Conservation (phyloP, 192 early-diverging fungal species). For the Gonapodya prolifera region DNA sequence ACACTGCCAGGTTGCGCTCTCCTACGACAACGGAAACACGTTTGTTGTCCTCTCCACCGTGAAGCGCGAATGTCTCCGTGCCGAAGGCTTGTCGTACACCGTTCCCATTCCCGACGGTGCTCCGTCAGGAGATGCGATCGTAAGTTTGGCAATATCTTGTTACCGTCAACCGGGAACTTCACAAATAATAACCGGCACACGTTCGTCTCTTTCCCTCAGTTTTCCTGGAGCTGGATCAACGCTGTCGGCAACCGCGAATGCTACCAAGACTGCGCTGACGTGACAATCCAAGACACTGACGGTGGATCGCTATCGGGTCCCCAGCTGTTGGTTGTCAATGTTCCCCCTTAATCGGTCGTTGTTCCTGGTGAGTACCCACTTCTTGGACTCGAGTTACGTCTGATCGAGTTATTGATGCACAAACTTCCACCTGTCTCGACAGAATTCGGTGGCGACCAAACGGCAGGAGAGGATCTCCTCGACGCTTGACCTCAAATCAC, state of each 20-base stretch:
- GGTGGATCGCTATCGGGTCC: not conserved
- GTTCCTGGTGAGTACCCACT: not conserved
- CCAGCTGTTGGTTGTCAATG: not conserved
- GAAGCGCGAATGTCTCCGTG: conserved; percentile 33
- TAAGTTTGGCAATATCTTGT: not conserved
- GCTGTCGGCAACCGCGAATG: not conserved
- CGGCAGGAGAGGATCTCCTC: not conserved
- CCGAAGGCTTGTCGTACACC: conserved; percentile 14
- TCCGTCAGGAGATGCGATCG: not conserved
- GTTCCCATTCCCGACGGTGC: conserved; percentile 29
- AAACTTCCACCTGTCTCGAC: too few species aligned
- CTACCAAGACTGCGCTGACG: not conserved
- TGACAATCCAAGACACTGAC: not conserved
- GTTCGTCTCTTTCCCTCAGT: not conserved
- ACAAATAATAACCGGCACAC: not conserved
- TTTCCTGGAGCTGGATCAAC: not conserved
- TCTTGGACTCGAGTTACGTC: too few species aligned
- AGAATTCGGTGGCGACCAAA: not conserved
- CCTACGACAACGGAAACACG: conserved; percentile 39
- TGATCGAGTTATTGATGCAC: too few species aligned
- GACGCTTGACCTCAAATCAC: too few species aligned
- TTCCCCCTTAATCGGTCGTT: not conserved
- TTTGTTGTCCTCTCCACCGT: conserved; percentile 51
- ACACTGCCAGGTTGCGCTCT: conserved; percentile 55
- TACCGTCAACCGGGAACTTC: not conserved